Evolutionary conservation across 108 stramenopile genomes (phyloP).

Genomic region (Discostella stelligeroides): DNA sequence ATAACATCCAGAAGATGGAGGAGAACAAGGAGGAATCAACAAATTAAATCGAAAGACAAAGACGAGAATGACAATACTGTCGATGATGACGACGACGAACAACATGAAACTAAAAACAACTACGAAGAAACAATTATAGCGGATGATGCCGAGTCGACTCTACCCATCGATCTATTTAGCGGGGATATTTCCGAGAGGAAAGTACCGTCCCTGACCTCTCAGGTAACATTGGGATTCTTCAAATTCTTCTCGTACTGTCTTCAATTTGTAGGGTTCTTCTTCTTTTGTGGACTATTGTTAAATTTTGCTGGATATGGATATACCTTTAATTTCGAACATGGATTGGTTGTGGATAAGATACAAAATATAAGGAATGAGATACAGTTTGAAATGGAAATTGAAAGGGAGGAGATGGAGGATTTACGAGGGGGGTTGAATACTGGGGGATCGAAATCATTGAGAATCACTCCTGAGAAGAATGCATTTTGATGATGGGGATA

Average conservation of each 20-base stretch:
- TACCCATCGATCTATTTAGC: not conserved
- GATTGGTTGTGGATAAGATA: conserved; percentile 26
- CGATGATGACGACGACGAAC: not conserved
- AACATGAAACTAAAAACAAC: too few species aligned
- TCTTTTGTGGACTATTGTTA: conserved; percentile 18
- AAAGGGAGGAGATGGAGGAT: conserved; percentile 28
- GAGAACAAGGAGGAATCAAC: too few species aligned
- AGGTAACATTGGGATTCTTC: conserved; percentile 22
- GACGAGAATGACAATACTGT: not conserved
- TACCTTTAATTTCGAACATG: conserved; percentile 23
- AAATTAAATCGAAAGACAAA: too few species aligned
- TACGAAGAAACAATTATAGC: not conserved
- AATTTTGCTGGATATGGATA: conserved; percentile 34
- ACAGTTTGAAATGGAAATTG: conserved; percentile 41
- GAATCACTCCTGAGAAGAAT: conserved; percentile 10
- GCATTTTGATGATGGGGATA: not conserved
- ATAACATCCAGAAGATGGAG: too few species aligned
- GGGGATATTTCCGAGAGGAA: conserved; percentile 4
- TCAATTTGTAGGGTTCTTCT: conserved; percentile 31
- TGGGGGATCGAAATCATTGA: not conserved
- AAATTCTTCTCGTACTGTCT: conserved; percentile 32
- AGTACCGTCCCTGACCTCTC: conserved; percentile 1
- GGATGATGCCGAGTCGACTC: conserved; percentile 3
- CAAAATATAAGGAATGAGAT: conserved; percentile 37
- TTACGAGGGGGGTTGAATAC: not conserved